Conservation (phyloP, 1,139 yeast genomes). For the Suhomyces bokatorum region DNA sequence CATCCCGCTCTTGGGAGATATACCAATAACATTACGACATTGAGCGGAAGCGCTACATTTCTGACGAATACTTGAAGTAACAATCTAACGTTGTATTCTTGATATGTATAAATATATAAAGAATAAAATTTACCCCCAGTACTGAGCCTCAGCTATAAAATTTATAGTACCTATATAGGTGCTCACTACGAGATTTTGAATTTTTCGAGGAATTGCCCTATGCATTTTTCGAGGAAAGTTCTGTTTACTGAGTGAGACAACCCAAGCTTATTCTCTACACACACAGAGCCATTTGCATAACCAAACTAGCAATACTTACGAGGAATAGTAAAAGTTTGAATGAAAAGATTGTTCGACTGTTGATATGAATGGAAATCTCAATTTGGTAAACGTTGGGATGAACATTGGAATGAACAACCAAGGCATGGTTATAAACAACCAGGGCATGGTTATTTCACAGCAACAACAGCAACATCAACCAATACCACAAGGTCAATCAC, state of each 20-base stretch:
- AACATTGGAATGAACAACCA: constrained; percentile 18
- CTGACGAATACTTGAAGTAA: constrained; percentile 2
- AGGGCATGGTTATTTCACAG: constrained; percentile 15
- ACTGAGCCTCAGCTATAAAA: too few relatives aligned
- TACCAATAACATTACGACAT: constrained; percentile 18
- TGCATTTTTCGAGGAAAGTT: too few relatives aligned
- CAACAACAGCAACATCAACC: constrained; percentile 16
- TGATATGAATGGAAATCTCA: constrained; percentile 18
- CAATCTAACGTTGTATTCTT: too few relatives aligned
- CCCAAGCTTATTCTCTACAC: too few relatives aligned
- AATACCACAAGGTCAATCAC: constrained; percentile 12
- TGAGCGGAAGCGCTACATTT: constrained; percentile 11
- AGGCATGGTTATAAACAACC: constrained; percentile 18
- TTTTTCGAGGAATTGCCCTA: too few relatives aligned
- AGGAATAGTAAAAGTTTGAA: neutral
- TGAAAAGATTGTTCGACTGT: neutral
- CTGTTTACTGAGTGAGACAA: too few relatives aligned
- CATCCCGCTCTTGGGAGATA: constrained; percentile 44
- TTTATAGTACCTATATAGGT: too few relatives aligned
- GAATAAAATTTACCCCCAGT: too few relatives aligned
- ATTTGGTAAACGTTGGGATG: constrained; percentile 19
- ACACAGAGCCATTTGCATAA: too few relatives aligned
- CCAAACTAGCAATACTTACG: too few relatives aligned
- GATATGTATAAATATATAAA: neutral
- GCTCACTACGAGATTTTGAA: too few relatives aligned